phyloP scores from a whole-genome alignment of 2,329 filamentous ascomycete genomes.

The Ramularia collo-cygni region DNA sequence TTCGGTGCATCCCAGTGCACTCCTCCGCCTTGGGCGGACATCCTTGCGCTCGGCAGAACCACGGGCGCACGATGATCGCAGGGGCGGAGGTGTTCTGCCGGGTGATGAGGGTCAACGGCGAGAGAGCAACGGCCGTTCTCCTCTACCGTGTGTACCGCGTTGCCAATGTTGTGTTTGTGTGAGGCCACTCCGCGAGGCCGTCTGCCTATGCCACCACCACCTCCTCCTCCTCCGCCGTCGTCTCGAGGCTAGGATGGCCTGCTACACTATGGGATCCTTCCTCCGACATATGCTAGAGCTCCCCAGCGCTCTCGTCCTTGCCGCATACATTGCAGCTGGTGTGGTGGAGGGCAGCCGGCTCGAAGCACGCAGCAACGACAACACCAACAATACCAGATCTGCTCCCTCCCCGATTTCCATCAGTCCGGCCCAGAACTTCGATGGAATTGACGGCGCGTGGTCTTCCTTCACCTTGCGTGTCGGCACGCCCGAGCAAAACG shows the following conservation, averaged over 20 bases:
- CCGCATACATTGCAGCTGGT: conserved; percentile 10
- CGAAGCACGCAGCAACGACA: conserved; percentile 9
- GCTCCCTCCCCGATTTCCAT: conserved; percentile 24
- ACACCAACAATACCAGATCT: conserved; percentile 8
- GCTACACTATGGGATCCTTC: no score
- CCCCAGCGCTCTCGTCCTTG: conserved; percentile 15
- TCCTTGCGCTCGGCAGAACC: no score
- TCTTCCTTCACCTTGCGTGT: conserved; percentile 59
- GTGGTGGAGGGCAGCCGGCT: conserved; percentile 9
- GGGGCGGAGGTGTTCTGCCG: no score
- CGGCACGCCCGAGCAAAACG: conserved; percentile 47
- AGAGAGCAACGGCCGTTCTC: background rate
- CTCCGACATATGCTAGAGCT: conserved; percentile 17
- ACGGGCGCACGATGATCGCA: no score
- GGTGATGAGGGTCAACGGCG: background rate
- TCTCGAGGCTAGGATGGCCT: no score
- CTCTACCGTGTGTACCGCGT: background rate
- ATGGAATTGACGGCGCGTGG: conserved; percentile 64
- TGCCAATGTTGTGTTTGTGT: background rate
- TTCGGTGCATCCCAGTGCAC: no score
- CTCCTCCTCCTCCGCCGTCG: background rate
- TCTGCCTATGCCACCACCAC: conserved; percentile 1
- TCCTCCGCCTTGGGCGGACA: no score
- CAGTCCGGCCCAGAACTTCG: conserved; percentile 33
- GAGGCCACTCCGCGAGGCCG: background rate